Evolutionary conservation across 2,329 filamentous ascomycete species (phyloP).

Genomic region (Paecilomyces variotii): DNA sequence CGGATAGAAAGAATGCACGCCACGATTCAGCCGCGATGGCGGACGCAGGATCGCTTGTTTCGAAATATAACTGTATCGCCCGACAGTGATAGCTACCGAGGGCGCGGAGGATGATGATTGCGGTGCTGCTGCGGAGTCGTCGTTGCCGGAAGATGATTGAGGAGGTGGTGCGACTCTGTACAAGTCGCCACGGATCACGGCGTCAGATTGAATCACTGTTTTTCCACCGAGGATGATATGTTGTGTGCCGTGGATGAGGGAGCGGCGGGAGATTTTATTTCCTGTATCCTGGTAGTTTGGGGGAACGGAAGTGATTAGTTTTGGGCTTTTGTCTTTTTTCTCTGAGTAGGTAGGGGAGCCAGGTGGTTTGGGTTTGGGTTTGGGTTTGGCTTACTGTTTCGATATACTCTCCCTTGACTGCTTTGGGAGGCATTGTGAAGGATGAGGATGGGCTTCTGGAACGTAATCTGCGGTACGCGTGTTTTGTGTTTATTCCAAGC

Average conservation of each 20-base stretch:
- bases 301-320: neutral
- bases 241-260: constrained; percentile 85
- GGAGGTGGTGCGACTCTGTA: constrained; percentile 45
- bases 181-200: constrained; percentile 87
- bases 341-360: neutral
- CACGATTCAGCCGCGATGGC: constrained; percentile 73
- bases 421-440: constrained; percentile 62
- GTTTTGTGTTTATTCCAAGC: neutral
- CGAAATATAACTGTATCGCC: constrained; percentile 83
- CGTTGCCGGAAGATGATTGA: constrained; percentile 18
- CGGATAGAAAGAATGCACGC: constrained; percentile 58
- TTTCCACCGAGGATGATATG: constrained; percentile 97
- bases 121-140: constrained; percentile 23
- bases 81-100: constrained; percentile 65
- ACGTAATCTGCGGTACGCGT: neutral
- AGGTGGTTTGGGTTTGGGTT: no score
- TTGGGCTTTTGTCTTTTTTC: neutral
- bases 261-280: constrained; percentile 93
- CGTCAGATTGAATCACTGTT: constrained; percentile 91
- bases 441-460: neutral
- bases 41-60: constrained; percentile 71
- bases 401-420: constrained; percentile 85
- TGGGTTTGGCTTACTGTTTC: constrained; percentile 62
- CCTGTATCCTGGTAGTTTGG: constrained; percentile 66
- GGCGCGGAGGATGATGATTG: constrained; percentile 19